Conservation (phyloP, 768 basidiomycete genomes). For the Mycena rosella region DNA sequence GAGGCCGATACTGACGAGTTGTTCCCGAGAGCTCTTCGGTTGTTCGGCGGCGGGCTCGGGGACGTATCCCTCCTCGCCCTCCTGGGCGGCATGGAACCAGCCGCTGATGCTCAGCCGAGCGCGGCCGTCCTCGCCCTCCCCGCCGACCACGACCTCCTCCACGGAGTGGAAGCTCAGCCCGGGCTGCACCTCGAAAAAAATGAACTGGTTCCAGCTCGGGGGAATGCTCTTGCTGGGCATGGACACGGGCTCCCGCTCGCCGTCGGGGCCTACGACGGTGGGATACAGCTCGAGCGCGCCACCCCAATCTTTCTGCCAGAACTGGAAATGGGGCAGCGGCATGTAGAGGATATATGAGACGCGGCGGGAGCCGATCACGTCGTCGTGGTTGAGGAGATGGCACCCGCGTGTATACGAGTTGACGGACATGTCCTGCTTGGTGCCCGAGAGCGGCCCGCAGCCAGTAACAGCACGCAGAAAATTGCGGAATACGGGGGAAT, state of each 20-base stretch:
- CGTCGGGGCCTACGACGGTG: slow-evolving; percentile 67
- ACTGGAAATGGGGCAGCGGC: slow-evolving; percentile 78
- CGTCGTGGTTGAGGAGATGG: slow-evolving; percentile 98
- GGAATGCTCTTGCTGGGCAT: slow-evolving; percentile 76
- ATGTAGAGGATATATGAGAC: slow-evolving; percentile 98
- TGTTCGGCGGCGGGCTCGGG: slow-evolving; percentile 59
- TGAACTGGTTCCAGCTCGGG: slow-evolving; percentile 91
- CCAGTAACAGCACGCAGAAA: slow-evolving; percentile 91
- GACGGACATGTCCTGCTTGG: slow-evolving; percentile 95
- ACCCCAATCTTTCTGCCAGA: slow-evolving; percentile 92
- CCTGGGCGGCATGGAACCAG: slow-evolving; percentile 96
- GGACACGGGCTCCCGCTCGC: slow-evolving; percentile 75
- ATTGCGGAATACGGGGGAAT: slow-evolving; percentile 83
- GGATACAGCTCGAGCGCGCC: slow-evolving; percentile 96
- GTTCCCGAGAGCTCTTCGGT: slow-evolving; percentile 88
- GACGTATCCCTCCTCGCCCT: slow-evolving; percentile 90
- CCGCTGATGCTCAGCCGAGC: slow-evolving; percentile 92
- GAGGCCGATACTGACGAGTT: slow-evolving; percentile 75
- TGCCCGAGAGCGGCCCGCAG: slow-evolving; percentile 91
- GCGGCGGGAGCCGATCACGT: slow-evolving; percentile 94
- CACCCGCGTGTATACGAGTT: slow-evolving; percentile 93
- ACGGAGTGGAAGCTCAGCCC: slow-evolving; percentile 97
- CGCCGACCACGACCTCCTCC: slow-evolving; percentile 93
- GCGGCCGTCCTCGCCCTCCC: slow-evolving; percentile 72
- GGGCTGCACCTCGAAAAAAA: slow-evolving; percentile 94